These are phyloP conservation scores for Echium plantagineum DNA, from an alignment of 257 asterid genomes.

Conservation along the genomic window DNA sequence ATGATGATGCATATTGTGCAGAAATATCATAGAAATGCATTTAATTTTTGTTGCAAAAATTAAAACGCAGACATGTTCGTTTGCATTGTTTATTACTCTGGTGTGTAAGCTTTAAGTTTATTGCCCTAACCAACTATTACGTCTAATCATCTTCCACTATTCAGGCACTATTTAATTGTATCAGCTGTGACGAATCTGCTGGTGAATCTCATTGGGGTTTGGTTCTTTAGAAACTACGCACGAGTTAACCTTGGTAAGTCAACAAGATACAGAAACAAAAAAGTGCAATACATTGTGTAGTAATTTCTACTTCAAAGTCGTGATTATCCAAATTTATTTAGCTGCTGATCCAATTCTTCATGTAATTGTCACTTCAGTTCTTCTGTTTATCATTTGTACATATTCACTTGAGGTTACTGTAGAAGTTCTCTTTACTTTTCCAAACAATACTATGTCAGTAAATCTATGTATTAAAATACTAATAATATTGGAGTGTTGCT, in stretches of 20 bases:
- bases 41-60: neutral
- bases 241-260: conserved; percentile 74
- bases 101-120: neutral
- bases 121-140: neutral
- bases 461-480: too few relatives aligned
- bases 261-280: neutral
- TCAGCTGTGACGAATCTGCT: conserved; percentile 89
- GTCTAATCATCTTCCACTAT: conserved; percentile 9
- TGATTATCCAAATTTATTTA: too few relatives aligned
- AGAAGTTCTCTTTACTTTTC: too few relatives aligned
- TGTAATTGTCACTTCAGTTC: too few relatives aligned
- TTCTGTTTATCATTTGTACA: too few relatives aligned
- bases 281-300: too few relatives aligned
- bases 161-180: conserved; percentile 88
- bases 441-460: too few relatives aligned
- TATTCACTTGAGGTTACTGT: too few relatives aligned
- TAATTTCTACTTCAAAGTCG: too few relatives aligned
- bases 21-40: neutral
- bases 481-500: too few relatives aligned
- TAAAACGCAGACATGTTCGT: neutral
- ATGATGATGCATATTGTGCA: too few relatives aligned
- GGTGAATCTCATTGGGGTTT: conserved; percentile 94
- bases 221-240: conserved; percentile 96
- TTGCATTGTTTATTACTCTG: neutral
- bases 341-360: too few relatives aligned